Evolutionary conservation across 148 eudicot species (phyloP).

Genomic region (Vaccinium darrowii): DNA sequence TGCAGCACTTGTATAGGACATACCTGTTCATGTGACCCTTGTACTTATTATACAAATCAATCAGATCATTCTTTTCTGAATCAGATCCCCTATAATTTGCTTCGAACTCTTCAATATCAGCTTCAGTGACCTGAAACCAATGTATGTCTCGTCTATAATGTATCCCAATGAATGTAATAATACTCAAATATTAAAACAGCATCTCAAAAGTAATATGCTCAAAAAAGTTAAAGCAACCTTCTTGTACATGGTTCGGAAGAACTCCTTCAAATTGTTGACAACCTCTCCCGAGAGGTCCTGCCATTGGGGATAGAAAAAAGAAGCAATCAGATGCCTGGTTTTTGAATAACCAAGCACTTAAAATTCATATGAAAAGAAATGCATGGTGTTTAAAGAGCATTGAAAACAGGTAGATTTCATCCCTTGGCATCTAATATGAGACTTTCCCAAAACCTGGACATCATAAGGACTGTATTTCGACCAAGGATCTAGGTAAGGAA

Average conservation of each 20-base stretch:
- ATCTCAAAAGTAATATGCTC: background rate
- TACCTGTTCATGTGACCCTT: slow-evolving; percentile 95
- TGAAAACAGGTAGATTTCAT: background rate
- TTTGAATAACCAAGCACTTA: background rate
- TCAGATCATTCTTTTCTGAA: slow-evolving; percentile 81
- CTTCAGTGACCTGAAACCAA: slow-evolving; percentile 67
- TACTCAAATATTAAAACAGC: background rate
- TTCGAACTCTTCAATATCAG: slow-evolving; percentile 97
- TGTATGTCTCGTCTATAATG: background rate
- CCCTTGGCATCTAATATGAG: background rate
- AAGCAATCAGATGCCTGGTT: background rate
- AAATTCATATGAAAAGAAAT: background rate
- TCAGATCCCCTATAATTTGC: slow-evolving; percentile 96
- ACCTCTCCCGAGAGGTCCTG: slow-evolving; percentile 89
- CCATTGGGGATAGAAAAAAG: slow-evolving; percentile 10
- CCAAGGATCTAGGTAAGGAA: background rate
- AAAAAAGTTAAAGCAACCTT: slow-evolving; percentile 40
- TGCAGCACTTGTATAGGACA: background rate
- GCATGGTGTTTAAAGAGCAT: background rate
- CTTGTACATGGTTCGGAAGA: slow-evolving; percentile 75
- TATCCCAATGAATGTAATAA: background rate
- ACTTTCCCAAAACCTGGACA: background rate
- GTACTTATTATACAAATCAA: slow-evolving; percentile 65
- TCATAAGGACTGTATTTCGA: background rate
- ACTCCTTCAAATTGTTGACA: slow-evolving; percentile 62